Evolutionary conservation across 805 yeast species (phyloP), one percentile per base, ranked within the genome.

Genomic region (Candida pini): DNA sequence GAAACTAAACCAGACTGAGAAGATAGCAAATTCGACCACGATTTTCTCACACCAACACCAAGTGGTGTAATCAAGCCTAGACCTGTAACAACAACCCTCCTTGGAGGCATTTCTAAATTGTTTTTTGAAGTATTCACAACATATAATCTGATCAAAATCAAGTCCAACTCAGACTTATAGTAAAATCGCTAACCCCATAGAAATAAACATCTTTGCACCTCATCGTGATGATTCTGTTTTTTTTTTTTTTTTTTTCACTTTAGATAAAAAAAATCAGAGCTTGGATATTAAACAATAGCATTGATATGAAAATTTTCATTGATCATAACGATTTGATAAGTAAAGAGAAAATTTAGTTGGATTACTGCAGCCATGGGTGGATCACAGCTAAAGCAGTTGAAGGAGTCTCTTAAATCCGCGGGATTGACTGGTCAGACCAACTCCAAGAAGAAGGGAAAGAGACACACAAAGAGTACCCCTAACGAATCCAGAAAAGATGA

Each of bases 81-180:
- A 0, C 98, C 98, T 0, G 98, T 92, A 1, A 90, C 81, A 1
- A 90, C 97, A 0, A 90, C 95, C 58, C 96, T 63, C 39, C 65
- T 57, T 9, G 43, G 29, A 13, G 38, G 23, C 50, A 46, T 46
- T 27, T n/a, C n/a, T n/a, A n/a, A n/a, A n/a, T n/a, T n/a, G n/a
- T n/a, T n/a, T n/a, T n/a, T n/a, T n/a, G n/a, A n/a, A n/a, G n/a
- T n/a, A n/a, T n/a, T n/a, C n/a, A n/a, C n/a, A n/a, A n/a, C n/a
- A n/a, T n/a, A n/a, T n/a, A n/a, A n/a, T n/a, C n/a, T n/a, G n/a
- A n/a, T n/a, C n/a, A n/a, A n/a, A n/a, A n/a, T n/a, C n/a, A n/a
- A n/a, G n/a, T n/a, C n/a, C n/a, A n/a, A n/a, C n/a, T n/a, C n/a
- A n/a, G n/a, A n/a, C n/a, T n/a, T n/a, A n/a, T n/a, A n/a, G n/a